A percentile compares a stretch with the other conserved stretches of the same genome.
Conservation (phyloP, 2,329 filamentous ascomycete genomes). For the Trichoderma semiorbis region DNA sequence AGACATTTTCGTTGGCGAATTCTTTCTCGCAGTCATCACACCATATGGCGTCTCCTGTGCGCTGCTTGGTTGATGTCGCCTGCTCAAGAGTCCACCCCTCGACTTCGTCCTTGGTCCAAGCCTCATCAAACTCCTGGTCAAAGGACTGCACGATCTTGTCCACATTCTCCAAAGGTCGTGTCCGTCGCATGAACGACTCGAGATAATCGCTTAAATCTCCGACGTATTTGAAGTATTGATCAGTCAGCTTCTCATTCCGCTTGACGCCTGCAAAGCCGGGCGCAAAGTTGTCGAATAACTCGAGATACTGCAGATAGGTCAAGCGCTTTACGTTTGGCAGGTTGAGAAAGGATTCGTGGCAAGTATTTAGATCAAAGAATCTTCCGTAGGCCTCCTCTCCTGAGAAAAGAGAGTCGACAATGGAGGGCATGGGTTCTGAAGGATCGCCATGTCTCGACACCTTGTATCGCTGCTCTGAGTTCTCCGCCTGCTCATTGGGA, state of each 20-base stretch:
- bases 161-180: conserved; percentile 79
- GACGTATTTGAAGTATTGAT: conserved; percentile 89
- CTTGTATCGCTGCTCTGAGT: conserved; percentile 89
- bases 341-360: conserved; percentile 88
- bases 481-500: conserved; percentile 91
- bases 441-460: conserved; percentile 60
- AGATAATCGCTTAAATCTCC: conserved; percentile 77
- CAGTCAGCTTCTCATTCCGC: conserved; percentile 79
- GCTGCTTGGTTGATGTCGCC: conserved; percentile 29
- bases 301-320: conserved; percentile 89
- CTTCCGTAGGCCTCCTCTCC: conserved; percentile 92
- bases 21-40: conserved; percentile 91
- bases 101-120: conserved; percentile 77
- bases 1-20: conserved; percentile 93
- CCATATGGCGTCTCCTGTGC: conserved; percentile 67
- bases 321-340: conserved; percentile 80
- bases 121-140: conserved; percentile 77
- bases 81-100: conserved; percentile 70
- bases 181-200: conserved; percentile 82
- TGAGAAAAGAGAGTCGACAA: conserved; percentile 89
- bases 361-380: conserved; percentile 81
- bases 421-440: conserved; percentile 58
- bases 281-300: conserved; percentile 83
- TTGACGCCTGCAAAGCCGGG: conserved; percentile 71
- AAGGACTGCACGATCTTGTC: conserved; percentile 73